phyloP scores from a whole-genome alignment of 2,329 filamentous ascomycete species.

The Penicillium freii region DNA sequence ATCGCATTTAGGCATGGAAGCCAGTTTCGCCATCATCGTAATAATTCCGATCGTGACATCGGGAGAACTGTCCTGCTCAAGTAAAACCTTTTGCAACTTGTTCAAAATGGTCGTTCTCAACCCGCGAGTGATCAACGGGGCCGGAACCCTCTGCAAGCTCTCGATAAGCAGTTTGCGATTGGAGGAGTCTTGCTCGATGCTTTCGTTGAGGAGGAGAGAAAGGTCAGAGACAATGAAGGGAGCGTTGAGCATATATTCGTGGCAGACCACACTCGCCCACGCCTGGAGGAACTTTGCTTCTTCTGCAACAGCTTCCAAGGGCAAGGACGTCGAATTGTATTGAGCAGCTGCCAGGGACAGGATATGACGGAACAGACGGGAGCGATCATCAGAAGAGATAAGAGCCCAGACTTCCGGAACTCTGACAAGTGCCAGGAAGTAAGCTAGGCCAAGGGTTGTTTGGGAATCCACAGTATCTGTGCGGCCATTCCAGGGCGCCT shows the following conservation, averaged over 20 bases:
- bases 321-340: conserved; percentile 23
- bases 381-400: conserved; percentile 32
- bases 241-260: conserved; percentile 40
- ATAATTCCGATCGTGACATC: conserved; percentile 34
- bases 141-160: conserved; percentile 39
- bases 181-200: conserved; percentile 30
- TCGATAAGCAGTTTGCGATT: conserved; percentile 34
- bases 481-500: conserved; percentile 39
- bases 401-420: conserved; percentile 31
- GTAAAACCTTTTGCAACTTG: conserved; percentile 33
- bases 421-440: conserved; percentile 34
- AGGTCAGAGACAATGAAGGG: conserved; percentile 37
- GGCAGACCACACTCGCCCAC: conserved; percentile 40
- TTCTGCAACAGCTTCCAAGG: conserved; percentile 27
- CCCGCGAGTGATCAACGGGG: conserved; percentile 38
- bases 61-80: conserved; percentile 27
- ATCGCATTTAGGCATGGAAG: conserved; percentile 41
- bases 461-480: conserved; percentile 35
- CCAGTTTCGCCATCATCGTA: conserved; percentile 41
- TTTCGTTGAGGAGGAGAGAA: conserved; percentile 33
- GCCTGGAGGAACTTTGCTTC: conserved; percentile 36
- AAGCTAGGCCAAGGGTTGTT: conserved; percentile 34
- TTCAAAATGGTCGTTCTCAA: conserved; percentile 37
- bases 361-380: conserved; percentile 34
- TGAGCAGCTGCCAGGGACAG: conserved; percentile 33